Evolutionary conservation across 2,329 filamentous ascomycete genomes (phyloP), one percentile per base, ranked within the genome.

Genomic region (Beauveria pseudobassiana): DNA sequence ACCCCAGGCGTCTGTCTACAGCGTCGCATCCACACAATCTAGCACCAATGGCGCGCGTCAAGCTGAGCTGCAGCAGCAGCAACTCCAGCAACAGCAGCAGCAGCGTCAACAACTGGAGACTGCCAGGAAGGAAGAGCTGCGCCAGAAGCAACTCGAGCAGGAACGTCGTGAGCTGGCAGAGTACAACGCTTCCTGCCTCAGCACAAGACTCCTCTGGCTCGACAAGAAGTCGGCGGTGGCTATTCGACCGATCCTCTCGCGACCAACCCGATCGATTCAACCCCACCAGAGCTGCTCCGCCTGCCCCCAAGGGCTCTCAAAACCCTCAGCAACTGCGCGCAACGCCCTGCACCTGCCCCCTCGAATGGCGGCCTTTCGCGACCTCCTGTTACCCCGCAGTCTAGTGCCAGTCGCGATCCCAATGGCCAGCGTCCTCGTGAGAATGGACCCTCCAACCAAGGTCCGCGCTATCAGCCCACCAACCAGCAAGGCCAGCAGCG

Each of bases 161-260:
- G 88, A 91, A 67, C 83, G 90, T 60, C 85, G 88, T 66, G 91
- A 96, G 57, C 80, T 90, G 67, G 92, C 95, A 71, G 90, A 87
- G 20, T 97, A 96, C 75, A 96, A 98, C 73, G 89, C 91, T 42
- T 91, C 90, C 77, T 97, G 63, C 93, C 92, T 38, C 89, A 96
- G 78, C 87, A 83, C 65, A 91, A 90, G 72, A 77, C 87, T 12
- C 90, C 91, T 2, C 70, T 95, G 66, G 92, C 93, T 38, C 91
- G 98, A 73, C 93, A 97, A 75, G 95, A 98, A 74, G 78, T 98
- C 67, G 91, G 90, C 62, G 87, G 87, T 22, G 54, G 60, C 34
- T 53, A 40, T n/a, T 52, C 46, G 8, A 22, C 40, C 49, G 34
- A 52, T 48, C 43, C 67, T 78, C 22, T 72, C 82, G 16, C 72